Base-by-base conservation (phyloP, 768 basidiomycete species). In the Psilocybe cyanescens region DNA sequence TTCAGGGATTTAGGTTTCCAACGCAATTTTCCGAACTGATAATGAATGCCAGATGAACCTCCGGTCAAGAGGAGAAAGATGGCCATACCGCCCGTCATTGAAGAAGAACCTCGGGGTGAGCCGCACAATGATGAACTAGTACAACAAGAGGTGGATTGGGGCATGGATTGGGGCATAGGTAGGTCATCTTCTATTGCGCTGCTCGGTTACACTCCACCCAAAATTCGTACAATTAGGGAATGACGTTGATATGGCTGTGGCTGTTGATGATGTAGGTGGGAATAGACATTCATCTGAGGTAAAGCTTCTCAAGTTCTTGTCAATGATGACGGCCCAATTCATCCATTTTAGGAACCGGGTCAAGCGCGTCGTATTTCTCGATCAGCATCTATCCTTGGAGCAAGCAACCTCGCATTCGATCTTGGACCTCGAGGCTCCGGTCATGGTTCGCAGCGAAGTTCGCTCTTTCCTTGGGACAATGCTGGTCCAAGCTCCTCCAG, bases 381-480 rank as follows among this genome's bases (percentile, higher is more conserved):
- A 17, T 82, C 84, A 11, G 79, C 79, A 12, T 86, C 85, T 45
- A 67, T 79, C 8, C 61, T 83, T 28, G 84, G 81, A 39, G 82
- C 66, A 28, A 68, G 79, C 52, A 75, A 85, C 59, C 74, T 89
- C 46, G 82, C 78, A 11, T 67, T 84, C 53, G 82, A 83, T 48
- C 61, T 80, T 4, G 78, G 72, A 37, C 65, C 72, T 8, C 70
- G 76, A 30, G 76, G 78, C 44, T 72, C 72, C 33, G 71, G 74
- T 45, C 76, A 77, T 49, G 83, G 78, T 30, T 90, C 90, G 17
- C 90, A 91, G 67, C 79, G 82, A 35, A 90, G 86, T 64, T 86
- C 88, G 8, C 70, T 93, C 31, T 92, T 92, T 70, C 92, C 92
- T 4, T 94, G 92, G 92, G 91, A 94, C 68, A 83, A 93, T 70